Evolutionary conservation across 1,284 basidiomycete genomes (phyloP).

Genomic region (Moniliophthora roreri): DNA sequence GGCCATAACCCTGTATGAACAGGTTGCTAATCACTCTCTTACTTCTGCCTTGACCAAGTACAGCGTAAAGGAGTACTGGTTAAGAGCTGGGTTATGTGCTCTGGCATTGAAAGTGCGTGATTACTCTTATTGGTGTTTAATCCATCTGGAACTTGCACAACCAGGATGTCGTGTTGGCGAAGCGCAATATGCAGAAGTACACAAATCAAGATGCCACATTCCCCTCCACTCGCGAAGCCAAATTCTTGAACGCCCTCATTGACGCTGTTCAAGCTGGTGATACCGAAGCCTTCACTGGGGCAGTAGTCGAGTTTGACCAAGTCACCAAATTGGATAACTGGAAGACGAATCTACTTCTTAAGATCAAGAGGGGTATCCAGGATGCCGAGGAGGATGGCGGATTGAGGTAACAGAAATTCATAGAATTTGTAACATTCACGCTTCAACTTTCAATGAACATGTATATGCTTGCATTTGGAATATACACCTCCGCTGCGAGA

Average conservation of each 20-base stretch:
- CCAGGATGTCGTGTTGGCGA: constrained; percentile 85
- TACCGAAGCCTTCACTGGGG: constrained; percentile 74
- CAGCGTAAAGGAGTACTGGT: constrained; percentile 98
- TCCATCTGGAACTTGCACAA: constrained; percentile 9
- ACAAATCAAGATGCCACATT: constrained; percentile 80
- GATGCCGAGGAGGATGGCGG: constrained; percentile 43
- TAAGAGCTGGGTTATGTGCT: constrained; percentile 86
- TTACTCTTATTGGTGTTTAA: constrained; percentile 2
- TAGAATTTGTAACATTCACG: constrained; percentile 8
- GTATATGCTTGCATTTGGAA: no score
- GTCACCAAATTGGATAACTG: constrained; percentile 91
- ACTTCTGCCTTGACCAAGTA: constrained; percentile 91
- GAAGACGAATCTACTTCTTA: constrained; percentile 89
- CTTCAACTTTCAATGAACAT: neutral
- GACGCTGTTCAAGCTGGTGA: constrained; percentile 84
- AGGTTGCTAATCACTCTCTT: constrained; percentile 88
- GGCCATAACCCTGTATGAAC: constrained; percentile 88
- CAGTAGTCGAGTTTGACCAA: constrained; percentile 84
- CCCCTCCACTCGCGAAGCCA: constrained; percentile 84
- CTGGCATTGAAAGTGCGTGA: constrained; percentile 81
- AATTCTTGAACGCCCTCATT: constrained; percentile 77
- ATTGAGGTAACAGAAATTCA: constrained; percentile 36
- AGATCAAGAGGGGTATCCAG: constrained; percentile 82
- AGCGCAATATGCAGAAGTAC: constrained; percentile 77
- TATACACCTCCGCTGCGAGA: no score